Evolutionary conservation across 163 green algal genomes (phyloP), one percentile per base, ranked within the genome.

Genomic region (Chlorella variabilis): DNA sequence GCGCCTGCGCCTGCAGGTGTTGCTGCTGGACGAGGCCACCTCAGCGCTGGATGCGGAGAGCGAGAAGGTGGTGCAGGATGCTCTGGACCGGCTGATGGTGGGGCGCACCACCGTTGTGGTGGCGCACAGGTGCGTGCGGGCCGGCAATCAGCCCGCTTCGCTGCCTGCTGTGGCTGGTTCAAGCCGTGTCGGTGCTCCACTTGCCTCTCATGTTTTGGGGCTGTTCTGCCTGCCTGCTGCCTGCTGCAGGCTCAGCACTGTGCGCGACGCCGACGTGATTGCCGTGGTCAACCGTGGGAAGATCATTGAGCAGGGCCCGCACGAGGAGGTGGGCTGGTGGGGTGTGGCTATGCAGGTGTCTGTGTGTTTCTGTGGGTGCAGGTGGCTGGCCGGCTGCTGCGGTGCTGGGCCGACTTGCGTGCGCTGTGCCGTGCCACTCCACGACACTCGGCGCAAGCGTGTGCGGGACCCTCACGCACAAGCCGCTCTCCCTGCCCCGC

Each of bases 191-290:
- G 45, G 45, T 15, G 45, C 45, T 54, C 45, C 45, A 15, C 45
- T 54, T 54, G 45, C 45, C 45, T 54, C 45, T 15, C 45, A n/a
- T n/a, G n/a, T n/a, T n/a, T n/a, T n/a, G n/a, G n/a, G n/a, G n/a
- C n/a, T n/a, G n/a, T n/a, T n/a, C 45, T 54, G 45, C 45, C 45
- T 54, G 27, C 59, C 59, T 6, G 18, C n/a, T 36, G 15, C 54
- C 54, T 62, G 54, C 48, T 33, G 80, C 75, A 86, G 88, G 7
- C 87, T 99, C 77, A 90, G 87, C 62, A 99, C 96, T 1, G 91
- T 98, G 67, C 89, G 92, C 27, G 92, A 96, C 65, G 94, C 93
- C 25, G 81, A 96, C 86, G 63, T 67, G 31, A 98, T 97, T 59
- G 84, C 93, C 11, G 94, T 98, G 36, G 92, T 98, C 87, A 87